A percentile compares a stretch with the other conserved stretches of the same genome.
Conservation (phyloP, 768 basidiomycete species). For the Suillus ampliporus region DNA sequence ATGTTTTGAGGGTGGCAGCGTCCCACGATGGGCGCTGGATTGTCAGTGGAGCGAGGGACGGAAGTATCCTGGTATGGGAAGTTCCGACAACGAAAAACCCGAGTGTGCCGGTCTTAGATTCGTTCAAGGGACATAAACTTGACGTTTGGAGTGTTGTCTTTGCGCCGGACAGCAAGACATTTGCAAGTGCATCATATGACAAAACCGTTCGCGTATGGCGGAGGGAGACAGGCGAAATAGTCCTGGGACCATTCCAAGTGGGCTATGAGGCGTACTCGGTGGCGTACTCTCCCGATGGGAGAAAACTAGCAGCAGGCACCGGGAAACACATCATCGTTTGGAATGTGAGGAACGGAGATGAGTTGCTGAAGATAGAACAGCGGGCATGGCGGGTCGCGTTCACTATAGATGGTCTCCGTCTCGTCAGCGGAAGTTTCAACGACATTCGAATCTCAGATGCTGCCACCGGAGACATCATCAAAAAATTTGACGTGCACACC, state of each 20-base stretch:
- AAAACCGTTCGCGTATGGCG: slow-evolving; percentile 3
- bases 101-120: background rate
- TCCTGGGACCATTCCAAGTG: slow-evolving; percentile 5
- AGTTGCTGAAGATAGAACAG: background rate
- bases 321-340: slow-evolving; percentile 21
- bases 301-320: slow-evolving; percentile 33
- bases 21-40: slow-evolving; percentile 95
- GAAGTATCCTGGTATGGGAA: slow-evolving; percentile 95
- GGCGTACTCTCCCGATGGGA: slow-evolving; percentile 49
- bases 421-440: background rate
- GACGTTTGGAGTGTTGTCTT: slow-evolving; percentile 39
- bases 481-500: background rate
- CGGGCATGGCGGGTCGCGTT: background rate
- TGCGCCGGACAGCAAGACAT: slow-evolving; percentile 16
- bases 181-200: slow-evolving; percentile 9
- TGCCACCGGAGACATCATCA: background rate
- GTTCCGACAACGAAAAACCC: background rate
- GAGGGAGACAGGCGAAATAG: background rate
- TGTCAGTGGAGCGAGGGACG: slow-evolving; percentile 94
- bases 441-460: background rate
- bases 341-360: background rate
- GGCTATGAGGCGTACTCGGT: slow-evolving; percentile 20
- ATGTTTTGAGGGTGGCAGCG: slow-evolving; percentile 78
- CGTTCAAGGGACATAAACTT: slow-evolving; percentile 16
- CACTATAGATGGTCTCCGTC: background rate